These are phyloP conservation scores for Artemisia annua DNA, from an alignment of 129 eudicot species.

Conservation along the genomic window DNA sequence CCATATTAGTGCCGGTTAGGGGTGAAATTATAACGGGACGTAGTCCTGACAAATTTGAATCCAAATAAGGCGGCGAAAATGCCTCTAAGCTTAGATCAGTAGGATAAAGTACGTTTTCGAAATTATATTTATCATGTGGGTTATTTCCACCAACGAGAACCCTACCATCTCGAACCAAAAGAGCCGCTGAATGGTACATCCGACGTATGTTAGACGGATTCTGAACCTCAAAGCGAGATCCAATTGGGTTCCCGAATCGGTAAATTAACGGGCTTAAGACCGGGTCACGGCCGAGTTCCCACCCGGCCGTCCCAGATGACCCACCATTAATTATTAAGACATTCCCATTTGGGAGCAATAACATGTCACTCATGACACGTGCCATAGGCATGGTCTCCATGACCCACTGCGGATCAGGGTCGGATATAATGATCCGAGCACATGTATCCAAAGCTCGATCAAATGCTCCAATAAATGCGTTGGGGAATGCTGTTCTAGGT, in stretches of 20 bases:
- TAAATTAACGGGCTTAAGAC: constrained; percentile 13
- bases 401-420: constrained; percentile 52
- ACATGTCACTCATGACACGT: constrained; percentile 78
- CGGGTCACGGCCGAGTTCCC: constrained; percentile 61
- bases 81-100: constrained; percentile 73
- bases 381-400: constrained; percentile 70
- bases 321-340: constrained; percentile 61
- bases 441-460: constrained; percentile 50
- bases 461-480: constrained; percentile 40
- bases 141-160: constrained; percentile 66
- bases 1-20: not conserved
- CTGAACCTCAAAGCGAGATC: constrained; percentile 45
- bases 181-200: constrained; percentile 61
- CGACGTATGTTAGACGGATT: constrained; percentile 40
- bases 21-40: constrained; percentile 61
- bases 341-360: constrained; percentile 50
- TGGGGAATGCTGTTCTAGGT: constrained; percentile 37
- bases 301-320: constrained; percentile 56
- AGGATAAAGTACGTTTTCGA: constrained; percentile 45
- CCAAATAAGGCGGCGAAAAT: constrained; percentile 61
- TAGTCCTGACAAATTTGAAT: constrained; percentile 12
- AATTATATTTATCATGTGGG: constrained; percentile 51
- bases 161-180: constrained; percentile 55
- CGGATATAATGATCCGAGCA: constrained; percentile 54
- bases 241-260: not conserved